phyloP scores from a whole-genome alignment of 139 green algal genomes.

The Chloropicon primus region DNA sequence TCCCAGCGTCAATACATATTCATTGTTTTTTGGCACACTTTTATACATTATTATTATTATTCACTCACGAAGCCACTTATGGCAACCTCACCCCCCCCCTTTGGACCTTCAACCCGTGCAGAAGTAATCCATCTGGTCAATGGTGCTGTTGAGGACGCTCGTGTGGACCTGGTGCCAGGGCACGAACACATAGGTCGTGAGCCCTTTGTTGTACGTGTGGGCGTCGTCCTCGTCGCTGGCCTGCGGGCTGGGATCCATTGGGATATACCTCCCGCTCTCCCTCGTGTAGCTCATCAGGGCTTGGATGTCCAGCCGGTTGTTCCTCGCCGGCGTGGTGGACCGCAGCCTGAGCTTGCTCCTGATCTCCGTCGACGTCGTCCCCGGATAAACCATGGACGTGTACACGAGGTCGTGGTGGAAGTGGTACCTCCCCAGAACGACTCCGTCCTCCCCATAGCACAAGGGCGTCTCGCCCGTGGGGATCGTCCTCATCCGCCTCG shows the following conservation, averaged over 20 bases:
- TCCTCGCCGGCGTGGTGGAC: slow-evolving; percentile 41
- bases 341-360: slow-evolving; percentile 36
- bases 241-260: background rate
- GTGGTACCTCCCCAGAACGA: background rate
- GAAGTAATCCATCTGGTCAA: background rate
- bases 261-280: background rate
- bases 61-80: too few relatives aligned
- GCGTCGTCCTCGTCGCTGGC: slow-evolving; percentile 30
- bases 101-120: background rate
- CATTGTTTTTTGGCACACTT: too few relatives aligned
- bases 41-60: too few relatives aligned
- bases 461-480: background rate
- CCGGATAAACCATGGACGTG: slow-evolving; percentile 39
- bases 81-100: too few relatives aligned
- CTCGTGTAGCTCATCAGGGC: slow-evolving; percentile 33
- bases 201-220: slow-evolving; percentile 32
- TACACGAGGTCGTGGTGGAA: slow-evolving; percentile 28
- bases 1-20: too few relatives aligned
- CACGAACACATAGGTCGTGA: slow-evolving; percentile 54
- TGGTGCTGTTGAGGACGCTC: background rate
- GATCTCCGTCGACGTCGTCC: slow-evolving; percentile 48
- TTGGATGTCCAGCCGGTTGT: slow-evolving; percentile 61
- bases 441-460: background rate
- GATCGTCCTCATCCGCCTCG: slow-evolving; percentile 22
- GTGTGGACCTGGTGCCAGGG: slow-evolving; percentile 23